These are phyloP conservation scores for Hanseniaspora clermontiae DNA, from an alignment of 805 yeast genomes.

Conservation along the genomic window DNA sequence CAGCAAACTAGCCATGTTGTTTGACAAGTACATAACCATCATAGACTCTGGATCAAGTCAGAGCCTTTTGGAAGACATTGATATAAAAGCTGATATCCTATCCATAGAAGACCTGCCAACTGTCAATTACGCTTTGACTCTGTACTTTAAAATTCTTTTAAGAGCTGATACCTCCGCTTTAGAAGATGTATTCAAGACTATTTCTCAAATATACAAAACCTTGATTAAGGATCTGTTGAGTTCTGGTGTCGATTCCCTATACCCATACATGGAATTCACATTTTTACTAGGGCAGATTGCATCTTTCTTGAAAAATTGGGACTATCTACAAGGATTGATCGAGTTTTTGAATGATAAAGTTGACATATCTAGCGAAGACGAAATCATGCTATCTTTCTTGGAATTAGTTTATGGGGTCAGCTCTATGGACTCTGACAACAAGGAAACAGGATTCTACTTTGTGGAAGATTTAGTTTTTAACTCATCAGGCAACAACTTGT, in stretches of 20 bases:
- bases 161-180: conserved; percentile 23
- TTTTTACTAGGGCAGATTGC: conserved; percentile 11
- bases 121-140: conserved; percentile 17
- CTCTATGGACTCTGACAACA: conserved; percentile 30
- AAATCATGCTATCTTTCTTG: conserved; percentile 60
- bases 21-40: conserved; percentile 22
- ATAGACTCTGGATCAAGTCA: conserved; percentile 18
- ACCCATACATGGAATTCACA: conserved; percentile 15
- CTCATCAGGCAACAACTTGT: conserved; percentile 27
- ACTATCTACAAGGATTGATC: conserved; percentile 8
- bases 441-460: conserved; percentile 43
- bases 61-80: conserved; percentile 15
- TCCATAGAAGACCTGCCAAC: conserved; percentile 20
- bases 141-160: conserved; percentile 19
- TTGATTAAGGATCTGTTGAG: conserved; percentile 16
- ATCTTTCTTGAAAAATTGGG: conserved; percentile 13
- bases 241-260: conserved; percentile 9
- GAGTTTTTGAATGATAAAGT: conserved; percentile 23
- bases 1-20: conserved; percentile 23
- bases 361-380: conserved; percentile 45
- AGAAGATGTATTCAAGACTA: conserved; percentile 21
- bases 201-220: conserved; percentile 29
- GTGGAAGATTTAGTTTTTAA: conserved; percentile 54
- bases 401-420: conserved; percentile 56
- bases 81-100: conserved; percentile 12